Base-by-base conservation (phyloP, 2,329 filamentous ascomycete genomes). In the Microcyclosporella mali region DNA sequence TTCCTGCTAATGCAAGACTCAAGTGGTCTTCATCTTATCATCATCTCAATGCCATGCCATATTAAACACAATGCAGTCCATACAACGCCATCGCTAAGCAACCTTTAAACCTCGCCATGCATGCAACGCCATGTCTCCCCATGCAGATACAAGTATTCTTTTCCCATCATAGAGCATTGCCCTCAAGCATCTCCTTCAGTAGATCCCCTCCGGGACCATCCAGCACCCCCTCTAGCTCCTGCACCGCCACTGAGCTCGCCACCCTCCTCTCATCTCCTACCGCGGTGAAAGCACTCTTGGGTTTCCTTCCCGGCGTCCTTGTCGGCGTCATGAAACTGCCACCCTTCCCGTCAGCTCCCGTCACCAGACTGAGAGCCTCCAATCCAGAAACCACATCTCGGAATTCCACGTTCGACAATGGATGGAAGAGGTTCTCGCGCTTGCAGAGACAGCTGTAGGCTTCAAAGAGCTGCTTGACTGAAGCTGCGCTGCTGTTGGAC, bases 361-460 rank as follows among this genome's bases (percentile, higher is more conserved):
- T 74, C 4, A 95, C 75, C 16, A 97, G 70, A 1, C 87, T 89
- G 35, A 95, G 69, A 0, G 89, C 92, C 69, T 98, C 92, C 40
- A 98, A 68, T 55, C 87, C 94, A 28, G 84, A 82, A 15, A 95
- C 74, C 4, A 98, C 89, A 65, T 98, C 92, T 45, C 88, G 81
- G 65, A 98, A 98, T 64, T 98, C 92, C 4, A 88, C 92, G 58
- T 79, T 84, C 1, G 88, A 92, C 2, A 98, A 77, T 1, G 90
- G 86, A 54, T 95, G 88, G 2, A 98, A 75, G 8, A 94, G 74
- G n/a, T 88, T 85, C 57, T 97, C 90, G 28, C 81, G 79, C 45
- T 81, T 90, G 67, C 92, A 98, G 12, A 95, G 73, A 27, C 77
- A 71, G 44, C 79, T 82, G 66, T 98, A 98, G 2, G 85, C 81